Base-by-base conservation (phyloP, 2,329 filamentous ascomycete genomes). In the Emmonsia crescens region DNA sequence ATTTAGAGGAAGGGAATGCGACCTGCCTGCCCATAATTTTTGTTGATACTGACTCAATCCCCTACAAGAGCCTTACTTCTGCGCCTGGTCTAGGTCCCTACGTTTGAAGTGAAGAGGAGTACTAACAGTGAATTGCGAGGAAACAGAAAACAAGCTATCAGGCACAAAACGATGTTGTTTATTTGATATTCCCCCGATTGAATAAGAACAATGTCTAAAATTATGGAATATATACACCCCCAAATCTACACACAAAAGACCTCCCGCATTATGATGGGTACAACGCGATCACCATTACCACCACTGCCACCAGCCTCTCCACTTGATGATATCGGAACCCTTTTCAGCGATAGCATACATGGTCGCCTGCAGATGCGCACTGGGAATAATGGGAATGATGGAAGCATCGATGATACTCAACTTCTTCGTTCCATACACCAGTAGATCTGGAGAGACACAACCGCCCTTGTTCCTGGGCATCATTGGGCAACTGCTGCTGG, bases 281-380 rank as follows among this genome's bases (percentile, higher is more conserved):
- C 38, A 16, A 24, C 19, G n/a, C 19, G 29, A 6, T 24, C 27
- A 31, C 19, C 29, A 29, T 33, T 19, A 36, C 10, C n/a, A 38
- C 31, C 52, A 52, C 16, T 6, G 27, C 31, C 52, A 36, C 5
- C 10, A 38, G 12, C 31, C 38, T 38, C 36, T 44, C 36, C 36
- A 19, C 24, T 65, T 67, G 51, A 71, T 70, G 12, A 72, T 58
- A 65, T 72, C 72, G 0, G 69, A 67, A 1, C 68, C 71, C 55
- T 69, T 69, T 63, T 74, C 72, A 0, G 70, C 72, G 27, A 73
- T 66, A 3, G 70, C 70, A 70, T 74, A 78, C n/a, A 75, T 64
- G 8, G 71, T 70, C 9, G 70, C 67, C 64, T 74, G 70, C 19
- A 76, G 71, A 67, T 76, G 74, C 1, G 72, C 73, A 16, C 69